phyloP scores from a whole-genome alignment of 306 rosid species.

The Arachis hypogaea region DNA sequence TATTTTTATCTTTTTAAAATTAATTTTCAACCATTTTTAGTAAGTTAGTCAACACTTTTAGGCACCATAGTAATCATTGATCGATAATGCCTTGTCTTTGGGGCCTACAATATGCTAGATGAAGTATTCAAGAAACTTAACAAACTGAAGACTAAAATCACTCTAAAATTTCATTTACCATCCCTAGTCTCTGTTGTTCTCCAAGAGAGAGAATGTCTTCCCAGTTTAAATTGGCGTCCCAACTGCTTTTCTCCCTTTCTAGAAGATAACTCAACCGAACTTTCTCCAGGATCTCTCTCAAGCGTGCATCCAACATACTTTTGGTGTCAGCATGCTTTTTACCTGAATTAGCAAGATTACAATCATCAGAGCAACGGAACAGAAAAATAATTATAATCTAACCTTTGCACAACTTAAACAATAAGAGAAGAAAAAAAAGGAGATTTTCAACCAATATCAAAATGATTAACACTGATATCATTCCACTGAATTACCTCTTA shows the following conservation, averaged over 20 bases:
- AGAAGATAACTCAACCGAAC: conserved; percentile 84
- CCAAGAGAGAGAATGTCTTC: conserved; percentile 88
- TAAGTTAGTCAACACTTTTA: too few relatives aligned
- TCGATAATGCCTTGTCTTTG: neutral
- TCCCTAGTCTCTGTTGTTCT: conserved; percentile 92
- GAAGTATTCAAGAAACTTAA: conserved; percentile 25
- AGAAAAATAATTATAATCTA: conserved; percentile 13
- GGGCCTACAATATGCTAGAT: neutral
- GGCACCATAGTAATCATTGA: neutral
- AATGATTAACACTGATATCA: conserved; percentile 5
- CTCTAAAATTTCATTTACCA: conserved; percentile 53
- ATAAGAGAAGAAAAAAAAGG: conserved; percentile 22
- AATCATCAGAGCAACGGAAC: conserved; percentile 31
- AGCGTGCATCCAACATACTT: conserved; percentile 54
- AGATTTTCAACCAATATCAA: conserved; percentile 9
- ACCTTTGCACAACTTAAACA: neutral
- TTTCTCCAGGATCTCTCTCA: conserved; percentile 68
- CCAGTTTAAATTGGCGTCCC: conserved; percentile 85
- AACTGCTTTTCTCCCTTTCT: conserved; percentile 73
- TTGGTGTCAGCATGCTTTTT: conserved; percentile 39
- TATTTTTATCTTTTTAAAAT: too few relatives aligned
- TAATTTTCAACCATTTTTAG: too few relatives aligned
- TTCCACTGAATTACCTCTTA: conserved; percentile 5
- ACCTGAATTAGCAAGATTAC: conserved; percentile 47
- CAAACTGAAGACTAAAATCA: conserved; percentile 9